Percentiles rank a stretch among this genome's conserved stretches.
Conservation (phyloP, 2,329 filamentous ascomycete genomes). For the Fusarium xylarioides region DNA sequence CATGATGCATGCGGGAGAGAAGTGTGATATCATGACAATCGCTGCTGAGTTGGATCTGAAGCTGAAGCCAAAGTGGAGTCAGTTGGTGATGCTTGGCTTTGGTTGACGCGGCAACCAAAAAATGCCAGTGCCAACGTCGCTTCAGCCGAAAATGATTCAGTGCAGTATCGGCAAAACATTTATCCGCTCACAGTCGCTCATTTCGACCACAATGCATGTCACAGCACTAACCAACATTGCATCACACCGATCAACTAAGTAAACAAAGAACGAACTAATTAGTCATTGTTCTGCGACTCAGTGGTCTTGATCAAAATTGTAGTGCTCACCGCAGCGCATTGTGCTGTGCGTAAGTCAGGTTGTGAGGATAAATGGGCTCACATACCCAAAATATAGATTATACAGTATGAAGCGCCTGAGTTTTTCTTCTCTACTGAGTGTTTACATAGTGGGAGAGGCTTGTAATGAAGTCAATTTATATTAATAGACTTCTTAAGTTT, state of each 20-base stretch:
- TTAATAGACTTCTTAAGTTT: too few relatives aligned
- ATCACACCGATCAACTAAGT: too few relatives aligned
- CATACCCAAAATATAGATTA: too few relatives aligned
- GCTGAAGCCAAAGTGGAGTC: not conserved
- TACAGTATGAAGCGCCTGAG: too few relatives aligned
- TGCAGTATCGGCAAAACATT: not conserved
- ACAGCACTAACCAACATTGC: too few relatives aligned
- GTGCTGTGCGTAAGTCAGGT: too few relatives aligned
- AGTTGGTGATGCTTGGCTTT: not conserved
- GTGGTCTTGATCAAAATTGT: fast-evolving
- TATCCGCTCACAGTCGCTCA: fast-evolving
- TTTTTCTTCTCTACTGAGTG: too few relatives aligned
- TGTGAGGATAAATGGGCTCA: too few relatives aligned
- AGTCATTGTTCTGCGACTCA: not conserved
- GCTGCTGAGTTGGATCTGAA: not conserved
- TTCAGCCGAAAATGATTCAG: not conserved
- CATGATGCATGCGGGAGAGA: not conserved
- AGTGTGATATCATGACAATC: not conserved
- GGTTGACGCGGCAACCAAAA: not conserved
- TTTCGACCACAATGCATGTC: not conserved
- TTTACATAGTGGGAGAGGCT: too few relatives aligned
- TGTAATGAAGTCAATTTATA: too few relatives aligned
- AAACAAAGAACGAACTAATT: too few relatives aligned
- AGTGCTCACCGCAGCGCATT: not conserved
- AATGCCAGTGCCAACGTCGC: not conserved